Conservation (phyloP, 1,284 basidiomycete genomes). For the Melampsora medusae region DNA sequence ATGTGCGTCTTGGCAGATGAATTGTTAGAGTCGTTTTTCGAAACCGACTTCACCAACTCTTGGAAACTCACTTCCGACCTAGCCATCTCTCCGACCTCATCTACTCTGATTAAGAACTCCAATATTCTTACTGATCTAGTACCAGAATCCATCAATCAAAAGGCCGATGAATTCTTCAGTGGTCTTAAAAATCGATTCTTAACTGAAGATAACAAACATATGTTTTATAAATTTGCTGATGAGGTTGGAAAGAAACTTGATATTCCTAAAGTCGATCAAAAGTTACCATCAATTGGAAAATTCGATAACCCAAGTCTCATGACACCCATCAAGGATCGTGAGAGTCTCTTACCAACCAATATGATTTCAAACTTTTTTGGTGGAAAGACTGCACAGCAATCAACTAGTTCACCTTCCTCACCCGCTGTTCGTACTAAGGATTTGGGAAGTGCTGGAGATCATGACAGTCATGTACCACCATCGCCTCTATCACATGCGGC, state of each 20-base stretch:
- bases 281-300: slow-evolving; percentile 69
- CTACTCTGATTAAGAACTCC: slow-evolving; percentile 7
- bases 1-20: slow-evolving; percentile 96
- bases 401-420: slow-evolving; percentile 2
- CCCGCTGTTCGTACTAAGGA: slow-evolving; percentile 38
- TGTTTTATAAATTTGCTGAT: slow-evolving; percentile 81
- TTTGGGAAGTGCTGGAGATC: slow-evolving; percentile 9
- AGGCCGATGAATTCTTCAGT: slow-evolving; percentile 48
- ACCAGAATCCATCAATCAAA: slow-evolving; percentile 50
- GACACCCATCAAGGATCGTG: slow-evolving; percentile 81
- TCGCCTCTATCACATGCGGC: slow-evolving; percentile 50
- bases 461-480: slow-evolving; percentile 12
- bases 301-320: slow-evolving; percentile 64
- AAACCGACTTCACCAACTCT: slow-evolving; percentile 77
- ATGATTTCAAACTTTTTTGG: slow-evolving; percentile 48
- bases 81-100: slow-evolving; percentile 57
- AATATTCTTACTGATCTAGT: slow-evolving; percentile 34
- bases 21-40: slow-evolving; percentile 89
- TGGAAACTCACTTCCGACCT: slow-evolving; percentile 73
- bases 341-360: slow-evolving; percentile 67
- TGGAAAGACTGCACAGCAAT: slow-evolving; percentile 1
- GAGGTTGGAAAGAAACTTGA: slow-evolving; percentile 89
- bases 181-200: slow-evolving; percentile 77
- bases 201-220: slow-evolving; percentile 79
- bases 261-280: slow-evolving; percentile 56